Percentiles rank a stretch among this genome's conserved stretches.
Conservation (phyloP, 257 asterid species). For the Eustoma russellianum region DNA sequence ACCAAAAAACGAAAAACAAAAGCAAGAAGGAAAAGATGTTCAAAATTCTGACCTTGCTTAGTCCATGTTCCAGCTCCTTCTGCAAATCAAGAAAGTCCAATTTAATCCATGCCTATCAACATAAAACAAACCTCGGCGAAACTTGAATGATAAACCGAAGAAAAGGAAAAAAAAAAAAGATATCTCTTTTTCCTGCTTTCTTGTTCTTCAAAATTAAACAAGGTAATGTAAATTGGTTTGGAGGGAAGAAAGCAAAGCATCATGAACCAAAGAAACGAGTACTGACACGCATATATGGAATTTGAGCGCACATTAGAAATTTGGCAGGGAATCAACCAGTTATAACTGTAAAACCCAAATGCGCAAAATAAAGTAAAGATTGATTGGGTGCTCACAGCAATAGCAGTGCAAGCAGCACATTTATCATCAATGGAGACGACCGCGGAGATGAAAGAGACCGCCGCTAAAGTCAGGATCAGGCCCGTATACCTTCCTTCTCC, state of each 20-base stretch:
- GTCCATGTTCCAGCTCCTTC: conserved; percentile 91
- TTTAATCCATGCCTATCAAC: neutral
- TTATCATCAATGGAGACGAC: conserved; percentile 55
- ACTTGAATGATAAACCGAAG: neutral
- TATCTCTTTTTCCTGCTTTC: too few relatives aligned
- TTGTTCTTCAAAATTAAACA: too few relatives aligned
- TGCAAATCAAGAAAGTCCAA: conserved; percentile 24
- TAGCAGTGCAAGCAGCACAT: conserved; percentile 85
- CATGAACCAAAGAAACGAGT: neutral
- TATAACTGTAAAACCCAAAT: too few relatives aligned
- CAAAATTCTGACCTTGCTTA: conserved; percentile 41
- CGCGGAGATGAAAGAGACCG: conserved; percentile 18
- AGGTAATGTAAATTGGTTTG: too few relatives aligned
- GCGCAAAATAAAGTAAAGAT: too few relatives aligned
- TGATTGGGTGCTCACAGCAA: conserved; percentile 54
- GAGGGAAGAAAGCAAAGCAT: neutral
- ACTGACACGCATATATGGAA: neutral
- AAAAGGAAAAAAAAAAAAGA: neutral
- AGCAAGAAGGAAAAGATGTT: neutral
- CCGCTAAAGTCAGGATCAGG: conserved; percentile 6
- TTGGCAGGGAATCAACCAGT: too few relatives aligned
- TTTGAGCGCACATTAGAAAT: neutral
- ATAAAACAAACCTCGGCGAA: too few relatives aligned
- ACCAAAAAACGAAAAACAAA: neutral
- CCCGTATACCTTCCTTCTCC: too few relatives aligned